Evolutionary conservation across 2,329 filamentous ascomycete genomes (phyloP).

Genomic region (Tolypocladium ovalisporum): DNA sequence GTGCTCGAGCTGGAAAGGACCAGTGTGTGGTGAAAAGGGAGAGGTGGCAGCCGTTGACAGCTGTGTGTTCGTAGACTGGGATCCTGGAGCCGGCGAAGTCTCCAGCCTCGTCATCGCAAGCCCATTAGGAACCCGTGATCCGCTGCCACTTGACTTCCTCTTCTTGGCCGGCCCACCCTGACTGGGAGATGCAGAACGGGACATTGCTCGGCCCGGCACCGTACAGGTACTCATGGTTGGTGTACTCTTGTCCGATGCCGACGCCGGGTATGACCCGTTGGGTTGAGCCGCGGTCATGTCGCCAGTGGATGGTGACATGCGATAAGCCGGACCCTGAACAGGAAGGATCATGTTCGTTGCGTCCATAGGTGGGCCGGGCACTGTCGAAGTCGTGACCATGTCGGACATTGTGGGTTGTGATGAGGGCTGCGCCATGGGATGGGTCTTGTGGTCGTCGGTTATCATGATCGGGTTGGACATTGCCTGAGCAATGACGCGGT

Average conservation of each 20-base stretch:
- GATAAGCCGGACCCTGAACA: slow-evolving; percentile 32
- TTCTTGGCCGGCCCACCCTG: slow-evolving; percentile 65
- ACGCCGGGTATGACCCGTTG: slow-evolving; percentile 20
- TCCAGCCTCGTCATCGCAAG: slow-evolving; percentile 78
- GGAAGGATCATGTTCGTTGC: slow-evolving; percentile 20
- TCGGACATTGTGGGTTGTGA: slow-evolving; percentile 18
- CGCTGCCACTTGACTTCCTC: slow-evolving; percentile 61
- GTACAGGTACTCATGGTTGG: slow-evolving; percentile 12
- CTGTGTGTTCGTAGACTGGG: slow-evolving; percentile 25
- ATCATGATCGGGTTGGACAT: slow-evolving; percentile 90
- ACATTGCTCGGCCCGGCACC: slow-evolving; percentile 33
- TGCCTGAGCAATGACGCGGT: slow-evolving; percentile 69
- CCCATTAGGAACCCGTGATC: slow-evolving; percentile 57
- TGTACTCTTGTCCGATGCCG: slow-evolving; percentile 21
- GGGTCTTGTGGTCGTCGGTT: slow-evolving; percentile 94
- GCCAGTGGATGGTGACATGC: slow-evolving; percentile 48
- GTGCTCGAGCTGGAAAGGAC: slow-evolving; percentile 33
- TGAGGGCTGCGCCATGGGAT: slow-evolving; percentile 25
- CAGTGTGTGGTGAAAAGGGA: slow-evolving; percentile 39
- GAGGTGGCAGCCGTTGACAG: slow-evolving; percentile 30
- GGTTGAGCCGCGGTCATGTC: slow-evolving; percentile 52
- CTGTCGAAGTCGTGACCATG: slow-evolving; percentile 10
- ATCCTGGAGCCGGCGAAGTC: slow-evolving; percentile 32
- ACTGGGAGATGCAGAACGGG: slow-evolving; percentile 63
- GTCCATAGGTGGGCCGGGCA: slow-evolving; percentile 13